phyloP scores from a whole-genome alignment of 2,329 filamentous ascomycete genomes.

The Sporothrix brunneoviolacea region DNA sequence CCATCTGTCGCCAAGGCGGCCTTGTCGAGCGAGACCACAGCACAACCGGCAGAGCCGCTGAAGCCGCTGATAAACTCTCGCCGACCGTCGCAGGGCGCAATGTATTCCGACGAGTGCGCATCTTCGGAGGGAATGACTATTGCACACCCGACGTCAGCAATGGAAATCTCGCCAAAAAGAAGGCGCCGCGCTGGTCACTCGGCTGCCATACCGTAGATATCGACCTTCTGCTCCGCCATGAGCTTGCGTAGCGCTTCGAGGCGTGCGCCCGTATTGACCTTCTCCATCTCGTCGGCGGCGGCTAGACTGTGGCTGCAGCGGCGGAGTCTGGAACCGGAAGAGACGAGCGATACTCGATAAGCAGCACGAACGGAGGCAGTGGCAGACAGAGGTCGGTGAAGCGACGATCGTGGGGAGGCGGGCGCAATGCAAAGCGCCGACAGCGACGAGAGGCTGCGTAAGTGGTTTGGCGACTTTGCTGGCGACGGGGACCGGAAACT shows the following conservation, averaged over 20 bases:
- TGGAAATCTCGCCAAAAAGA: no score
- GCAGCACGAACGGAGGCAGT: neutral
- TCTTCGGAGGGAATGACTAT: slow-evolving; percentile 94
- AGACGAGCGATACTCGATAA: neutral
- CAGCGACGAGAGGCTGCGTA: no score
- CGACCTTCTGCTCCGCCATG: slow-evolving; percentile 81
- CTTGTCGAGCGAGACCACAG: slow-evolving; percentile 77
- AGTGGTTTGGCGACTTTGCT: no score
- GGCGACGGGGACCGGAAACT: neutral
- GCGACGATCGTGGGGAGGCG: no score
- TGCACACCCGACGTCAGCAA: neutral
- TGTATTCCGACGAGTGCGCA: slow-evolving; percentile 96
- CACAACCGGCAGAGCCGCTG: slow-evolving; percentile 88
- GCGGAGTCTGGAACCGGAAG: neutral
- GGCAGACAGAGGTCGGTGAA: neutral
- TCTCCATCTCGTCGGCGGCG: slow-evolving; percentile 52
- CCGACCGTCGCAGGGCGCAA: slow-evolving; percentile 87
- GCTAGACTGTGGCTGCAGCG: slow-evolving; percentile 10
- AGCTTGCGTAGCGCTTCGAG: slow-evolving; percentile 70
- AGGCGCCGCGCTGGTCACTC: no score
- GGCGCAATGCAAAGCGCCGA: no score
- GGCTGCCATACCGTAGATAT: slow-evolving; percentile 72
- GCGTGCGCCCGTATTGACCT: slow-evolving; percentile 70
- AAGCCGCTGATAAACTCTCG: slow-evolving; percentile 92
- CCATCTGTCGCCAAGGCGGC: slow-evolving; percentile 91